phyloP scores from a whole-genome alignment of 179 eudicot species.

The Patellifolia procumbens region DNA sequence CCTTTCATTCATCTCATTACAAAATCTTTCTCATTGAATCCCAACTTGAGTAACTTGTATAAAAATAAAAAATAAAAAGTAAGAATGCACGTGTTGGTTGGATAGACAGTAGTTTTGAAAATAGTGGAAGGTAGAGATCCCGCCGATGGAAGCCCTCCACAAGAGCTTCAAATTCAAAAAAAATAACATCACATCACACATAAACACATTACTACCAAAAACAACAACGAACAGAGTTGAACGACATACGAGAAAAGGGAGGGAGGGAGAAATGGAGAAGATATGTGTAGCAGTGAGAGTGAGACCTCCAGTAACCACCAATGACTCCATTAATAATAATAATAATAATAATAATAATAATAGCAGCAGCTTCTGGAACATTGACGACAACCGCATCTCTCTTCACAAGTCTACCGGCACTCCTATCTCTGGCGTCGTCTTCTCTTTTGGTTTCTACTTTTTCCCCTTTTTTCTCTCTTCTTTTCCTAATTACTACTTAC shows the following conservation, averaged over 20 bases:
- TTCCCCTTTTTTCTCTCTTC: not conserved
- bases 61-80: too few species aligned
- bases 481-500: not conserved
- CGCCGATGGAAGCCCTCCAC: too few species aligned
- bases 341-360: too few species aligned
- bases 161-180: too few species aligned
- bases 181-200: too few species aligned
- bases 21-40: too few species aligned
- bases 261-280: conserved; percentile 65
- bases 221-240: not conserved
- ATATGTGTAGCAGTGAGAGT: conserved; percentile 92
- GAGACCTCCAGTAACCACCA: conserved; percentile 48
- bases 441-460: conserved; percentile 57
- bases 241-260: conserved; percentile 11
- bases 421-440: conserved; percentile 67
- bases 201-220: not conserved
- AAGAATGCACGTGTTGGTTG: too few species aligned
- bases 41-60: too few species aligned
- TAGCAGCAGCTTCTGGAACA: conserved; percentile 62
- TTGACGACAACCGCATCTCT: conserved; percentile 71
- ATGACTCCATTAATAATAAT: too few species aligned
- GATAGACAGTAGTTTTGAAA: too few species aligned
- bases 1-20: too few species aligned
- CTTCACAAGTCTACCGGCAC: conserved; percentile 74
- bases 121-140: too few species aligned